Evolutionary conservation across 768 basidiomycete species (phyloP).

Genomic region (Heimioporus sp.): DNA sequence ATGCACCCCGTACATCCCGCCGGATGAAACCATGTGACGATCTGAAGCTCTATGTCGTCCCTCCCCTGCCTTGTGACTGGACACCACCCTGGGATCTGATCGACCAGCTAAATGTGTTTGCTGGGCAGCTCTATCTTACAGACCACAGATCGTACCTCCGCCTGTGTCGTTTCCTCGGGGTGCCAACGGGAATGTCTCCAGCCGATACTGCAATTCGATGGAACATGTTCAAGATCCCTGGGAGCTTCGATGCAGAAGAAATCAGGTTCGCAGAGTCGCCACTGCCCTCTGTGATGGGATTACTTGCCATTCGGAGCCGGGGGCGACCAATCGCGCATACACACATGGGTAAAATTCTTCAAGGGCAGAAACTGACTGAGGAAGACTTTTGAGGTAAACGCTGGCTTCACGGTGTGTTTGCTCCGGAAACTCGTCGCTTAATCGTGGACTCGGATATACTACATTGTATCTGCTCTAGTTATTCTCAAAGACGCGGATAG

Average conservation of each 20-base stretch:
- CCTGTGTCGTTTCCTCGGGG: not conserved
- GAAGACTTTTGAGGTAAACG: not conserved
- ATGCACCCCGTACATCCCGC: not conserved
- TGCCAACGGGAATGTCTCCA: not conserved
- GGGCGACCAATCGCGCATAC: not conserved
- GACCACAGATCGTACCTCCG: not conserved
- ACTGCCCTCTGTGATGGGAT: not conserved
- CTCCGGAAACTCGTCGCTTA: too few relatives aligned
- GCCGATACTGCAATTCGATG: not conserved
- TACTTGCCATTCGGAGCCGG: not conserved
- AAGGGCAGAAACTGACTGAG: not conserved
- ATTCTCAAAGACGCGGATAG: too few relatives aligned
- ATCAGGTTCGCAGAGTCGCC: constrained; percentile 31
- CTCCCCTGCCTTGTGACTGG: not conserved
- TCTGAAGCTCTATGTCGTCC: not conserved
- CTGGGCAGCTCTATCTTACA: constrained; percentile 29
- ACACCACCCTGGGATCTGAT: not conserved
- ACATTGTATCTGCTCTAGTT: too few relatives aligned
- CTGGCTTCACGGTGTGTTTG: too few relatives aligned
- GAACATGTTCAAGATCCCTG: constrained; percentile 2
- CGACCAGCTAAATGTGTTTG: constrained; percentile 1
- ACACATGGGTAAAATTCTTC: not conserved
- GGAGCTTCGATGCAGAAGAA: constrained; percentile 1
- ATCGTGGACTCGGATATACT: too few relatives aligned
- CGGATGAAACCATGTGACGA: not conserved